phyloP scores from a whole-genome alignment of 345 rosid species.

The Leavenworthia alabamica region DNA sequence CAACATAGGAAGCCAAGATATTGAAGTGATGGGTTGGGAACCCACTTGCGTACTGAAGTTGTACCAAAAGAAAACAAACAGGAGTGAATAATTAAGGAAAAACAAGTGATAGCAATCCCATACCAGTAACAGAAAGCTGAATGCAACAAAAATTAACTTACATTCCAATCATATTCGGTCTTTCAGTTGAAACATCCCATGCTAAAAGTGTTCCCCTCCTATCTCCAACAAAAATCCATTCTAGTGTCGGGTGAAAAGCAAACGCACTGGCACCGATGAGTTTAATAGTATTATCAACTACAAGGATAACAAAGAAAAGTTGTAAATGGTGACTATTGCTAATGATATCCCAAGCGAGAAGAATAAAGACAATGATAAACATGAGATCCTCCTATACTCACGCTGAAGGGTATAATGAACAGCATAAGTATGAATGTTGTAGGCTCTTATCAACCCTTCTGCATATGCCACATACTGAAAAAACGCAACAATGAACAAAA shows the following conservation, averaged over 20 bases:
- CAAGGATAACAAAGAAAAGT: slow-evolving; percentile 11
- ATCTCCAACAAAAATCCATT: slow-evolving; percentile 98
- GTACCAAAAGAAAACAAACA: slow-evolving; percentile 5
- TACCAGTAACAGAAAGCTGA: not conserved
- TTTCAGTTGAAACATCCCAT: slow-evolving; percentile 98
- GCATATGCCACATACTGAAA: slow-evolving; percentile 96
- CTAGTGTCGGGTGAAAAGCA: slow-evolving; percentile 91
- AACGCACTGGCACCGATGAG: slow-evolving; percentile 90
- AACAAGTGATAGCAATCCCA: not conserved
- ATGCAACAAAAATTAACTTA: slow-evolving; percentile 32
- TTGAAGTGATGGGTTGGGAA: slow-evolving; percentile 83
- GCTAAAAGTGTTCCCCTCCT: slow-evolving; percentile 93
- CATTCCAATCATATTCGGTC: slow-evolving; percentile 97
- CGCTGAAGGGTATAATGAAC: slow-evolving; percentile 86
- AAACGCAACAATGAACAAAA: slow-evolving; percentile 13
- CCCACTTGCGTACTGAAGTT: slow-evolving; percentile 74
- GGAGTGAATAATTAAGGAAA: not conserved
- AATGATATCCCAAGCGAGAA: slow-evolving; percentile 6
- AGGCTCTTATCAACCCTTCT: slow-evolving; percentile 94
- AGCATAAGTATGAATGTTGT: slow-evolving; percentile 89
- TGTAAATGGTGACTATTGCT: not conserved
- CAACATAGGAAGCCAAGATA: slow-evolving; percentile 82
- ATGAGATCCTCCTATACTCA: slow-evolving; percentile 35
- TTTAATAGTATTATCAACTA: slow-evolving; percentile 93
- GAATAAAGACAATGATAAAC: not conserved